Percentiles rank a stretch among this genome's conserved stretches.
Evolutionary conservation across 2,329 filamentous ascomycete species (phyloP).

Genomic region (Alternaria gansuensis): DNA sequence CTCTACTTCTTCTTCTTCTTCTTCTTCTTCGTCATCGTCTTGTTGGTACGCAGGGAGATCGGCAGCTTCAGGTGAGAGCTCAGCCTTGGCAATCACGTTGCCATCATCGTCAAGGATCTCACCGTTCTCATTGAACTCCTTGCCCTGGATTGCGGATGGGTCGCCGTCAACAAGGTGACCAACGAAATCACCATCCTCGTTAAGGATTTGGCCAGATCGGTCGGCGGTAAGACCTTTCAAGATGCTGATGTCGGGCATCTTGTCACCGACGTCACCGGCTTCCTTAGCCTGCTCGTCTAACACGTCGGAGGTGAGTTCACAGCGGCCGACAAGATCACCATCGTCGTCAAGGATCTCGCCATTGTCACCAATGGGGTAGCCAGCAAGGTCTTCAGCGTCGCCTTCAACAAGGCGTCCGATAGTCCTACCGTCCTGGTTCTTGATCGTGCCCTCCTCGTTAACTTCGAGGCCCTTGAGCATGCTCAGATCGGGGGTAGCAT

Average conservation of each 20-base stretch:
- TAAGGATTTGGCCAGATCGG: slow-evolving; percentile 59
- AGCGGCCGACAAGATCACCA: slow-evolving; percentile 64
- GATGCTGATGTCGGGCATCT: slow-evolving; percentile 58
- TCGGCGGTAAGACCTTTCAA: slow-evolving; percentile 60
- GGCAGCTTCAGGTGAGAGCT: slow-evolving; percentile 59
- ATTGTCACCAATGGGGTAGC: slow-evolving; percentile 62
- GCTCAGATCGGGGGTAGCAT: slow-evolving; percentile 56
- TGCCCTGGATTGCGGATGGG: slow-evolving; percentile 58
- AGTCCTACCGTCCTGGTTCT: slow-evolving; percentile 60
- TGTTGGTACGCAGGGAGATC: slow-evolving; percentile 49
- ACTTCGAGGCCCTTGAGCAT: slow-evolving; percentile 62
- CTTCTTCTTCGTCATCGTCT: slow-evolving; percentile 30
- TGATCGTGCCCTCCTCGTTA: slow-evolving; percentile 63
- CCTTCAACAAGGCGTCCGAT: slow-evolving; percentile 62
- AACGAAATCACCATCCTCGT: slow-evolving; percentile 61
- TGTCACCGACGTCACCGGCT: slow-evolving; percentile 48
- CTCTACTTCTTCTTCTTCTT: slow-evolving; percentile 40
- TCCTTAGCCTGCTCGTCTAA: slow-evolving; percentile 55
- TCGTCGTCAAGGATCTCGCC: slow-evolving; percentile 66
- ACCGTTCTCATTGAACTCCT: slow-evolving; percentile 62
- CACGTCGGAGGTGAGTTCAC: slow-evolving; percentile 59
- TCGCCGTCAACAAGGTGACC: slow-evolving; percentile 60
- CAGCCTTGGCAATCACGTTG: slow-evolving; percentile 62
- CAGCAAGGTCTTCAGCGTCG: slow-evolving; percentile 62
- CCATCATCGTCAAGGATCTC: slow-evolving; percentile 65